Percentiles rank a stretch among this genome's conserved stretches.
Conservation (phyloP, 306 rosid species). For the Trifolium dubium region DNA sequence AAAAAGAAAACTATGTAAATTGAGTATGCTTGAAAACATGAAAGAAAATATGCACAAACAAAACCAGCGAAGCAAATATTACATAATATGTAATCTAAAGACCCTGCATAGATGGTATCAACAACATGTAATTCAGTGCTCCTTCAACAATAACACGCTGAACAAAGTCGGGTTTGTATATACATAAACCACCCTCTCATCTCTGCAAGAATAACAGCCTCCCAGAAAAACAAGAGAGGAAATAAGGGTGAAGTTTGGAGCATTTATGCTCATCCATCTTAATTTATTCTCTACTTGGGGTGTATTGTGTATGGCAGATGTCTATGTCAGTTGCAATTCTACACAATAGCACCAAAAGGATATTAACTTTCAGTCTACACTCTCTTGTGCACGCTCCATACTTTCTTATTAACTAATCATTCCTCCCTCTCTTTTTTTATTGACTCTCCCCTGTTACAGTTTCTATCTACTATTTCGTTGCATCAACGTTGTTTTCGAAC, state of each 20-base stretch:
- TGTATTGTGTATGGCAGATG: constrained; percentile 3
- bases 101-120: not conserved
- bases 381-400: not conserved
- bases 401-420: not conserved
- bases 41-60: constrained; percentile 34
- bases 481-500: not conserved
- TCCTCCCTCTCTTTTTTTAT: not conserved
- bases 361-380: constrained; percentile 16
- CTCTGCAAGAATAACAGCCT: constrained; percentile 8
- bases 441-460: not conserved
- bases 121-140: not conserved
- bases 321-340: constrained; percentile 3
- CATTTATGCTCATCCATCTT: constrained; percentile 24
- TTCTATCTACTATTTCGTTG: not conserved
- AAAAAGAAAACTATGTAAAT: constrained; percentile 8
- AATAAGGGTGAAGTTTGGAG: not conserved
- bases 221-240: constrained; percentile 4
- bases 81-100: constrained; percentile 1
- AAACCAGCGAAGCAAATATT: constrained; percentile 21
- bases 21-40: constrained; percentile 12
- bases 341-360: not conserved
- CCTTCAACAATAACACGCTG: constrained; percentile 19
- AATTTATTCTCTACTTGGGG: constrained; percentile 19
- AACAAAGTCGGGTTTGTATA: constrained; percentile 15
- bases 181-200: not conserved